Conservation (phyloP, 257 asterid species). For the Salvia hispanica region DNA sequence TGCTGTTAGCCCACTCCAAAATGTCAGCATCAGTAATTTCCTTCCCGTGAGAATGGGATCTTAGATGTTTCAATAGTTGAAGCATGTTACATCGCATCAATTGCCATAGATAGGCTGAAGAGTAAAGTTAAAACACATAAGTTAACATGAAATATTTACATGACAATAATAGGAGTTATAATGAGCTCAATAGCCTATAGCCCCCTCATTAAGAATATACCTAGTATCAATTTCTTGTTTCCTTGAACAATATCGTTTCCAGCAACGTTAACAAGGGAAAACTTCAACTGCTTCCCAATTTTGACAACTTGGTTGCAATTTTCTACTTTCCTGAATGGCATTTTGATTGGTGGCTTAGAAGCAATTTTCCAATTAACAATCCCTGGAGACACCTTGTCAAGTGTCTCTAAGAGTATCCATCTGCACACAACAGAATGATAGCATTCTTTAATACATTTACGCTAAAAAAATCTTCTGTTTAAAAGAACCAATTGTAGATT, state of each 20-base stretch:
- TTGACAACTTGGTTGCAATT: constrained; percentile 90
- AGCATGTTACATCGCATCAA: constrained; percentile 87
- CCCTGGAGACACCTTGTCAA: constrained; percentile 90
- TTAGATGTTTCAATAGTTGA: constrained; percentile 79
- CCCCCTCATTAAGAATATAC: constrained; percentile 33
- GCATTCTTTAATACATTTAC: not conserved
- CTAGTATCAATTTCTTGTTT: constrained; percentile 80
- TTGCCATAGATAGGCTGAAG: constrained; percentile 95
- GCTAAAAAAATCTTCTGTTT: constrained; percentile 12
- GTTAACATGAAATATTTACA: constrained; percentile 44
- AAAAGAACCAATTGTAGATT: constrained; percentile 24
- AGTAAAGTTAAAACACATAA: constrained; percentile 28
- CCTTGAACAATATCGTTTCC: constrained; percentile 96
- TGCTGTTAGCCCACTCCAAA: constrained; percentile 85
- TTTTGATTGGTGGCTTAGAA: constrained; percentile 87
- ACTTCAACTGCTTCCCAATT: constrained; percentile 85
- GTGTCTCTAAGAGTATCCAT: constrained; percentile 87
- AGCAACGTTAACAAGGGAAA: constrained; percentile 87
- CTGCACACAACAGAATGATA: constrained; percentile 48
- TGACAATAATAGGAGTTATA: constrained; percentile 24
- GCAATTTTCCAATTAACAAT: constrained; percentile 90
- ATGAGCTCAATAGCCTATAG: not conserved
- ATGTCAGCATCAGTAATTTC: constrained; percentile 78
- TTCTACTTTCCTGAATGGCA: constrained; percentile 95
- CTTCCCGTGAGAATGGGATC: constrained; percentile 87